Conservation (phyloP, 176 grass and related monocot species). For the Paspalum notatum region DNA sequence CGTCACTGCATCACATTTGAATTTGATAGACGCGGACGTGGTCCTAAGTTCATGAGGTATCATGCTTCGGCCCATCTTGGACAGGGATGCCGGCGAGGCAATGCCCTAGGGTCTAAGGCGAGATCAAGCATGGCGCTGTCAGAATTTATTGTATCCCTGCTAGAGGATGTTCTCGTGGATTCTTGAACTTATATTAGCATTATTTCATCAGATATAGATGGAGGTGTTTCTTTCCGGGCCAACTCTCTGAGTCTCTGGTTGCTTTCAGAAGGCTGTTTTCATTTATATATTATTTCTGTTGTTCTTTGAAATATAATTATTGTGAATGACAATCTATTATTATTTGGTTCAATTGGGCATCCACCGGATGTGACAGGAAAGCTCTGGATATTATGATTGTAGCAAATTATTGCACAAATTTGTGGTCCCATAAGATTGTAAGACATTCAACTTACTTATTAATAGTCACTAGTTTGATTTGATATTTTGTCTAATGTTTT, state of each 20-base stretch:
- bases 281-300: not conserved
- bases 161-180: not conserved
- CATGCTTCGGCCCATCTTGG: not conserved
- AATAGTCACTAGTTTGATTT: not conserved
- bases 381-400: not conserved
- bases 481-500: not conserved
- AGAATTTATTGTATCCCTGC: not conserved
- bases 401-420: slow-evolving; percentile 7
- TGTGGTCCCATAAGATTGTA: not conserved
- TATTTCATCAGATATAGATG: not conserved
- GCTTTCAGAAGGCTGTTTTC: not conserved
- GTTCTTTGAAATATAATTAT: not conserved
- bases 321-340: not conserved
- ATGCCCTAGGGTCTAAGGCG: not conserved
- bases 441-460: not conserved
- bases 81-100: not conserved
- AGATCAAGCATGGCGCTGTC: not conserved
- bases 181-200: not conserved
- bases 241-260: not conserved
- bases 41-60: slow-evolving; percentile 8
- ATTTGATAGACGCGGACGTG: not conserved
- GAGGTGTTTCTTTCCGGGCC: not conserved
- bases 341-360: not conserved
- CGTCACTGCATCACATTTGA: not conserved
- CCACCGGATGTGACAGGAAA: not conserved